A percentile compares a stretch with the other conserved stretches of the same genome.
Evolutionary conservation across 2,329 filamentous ascomycete genomes (phyloP).

Genomic region (Botrytis byssoidea): DNA sequence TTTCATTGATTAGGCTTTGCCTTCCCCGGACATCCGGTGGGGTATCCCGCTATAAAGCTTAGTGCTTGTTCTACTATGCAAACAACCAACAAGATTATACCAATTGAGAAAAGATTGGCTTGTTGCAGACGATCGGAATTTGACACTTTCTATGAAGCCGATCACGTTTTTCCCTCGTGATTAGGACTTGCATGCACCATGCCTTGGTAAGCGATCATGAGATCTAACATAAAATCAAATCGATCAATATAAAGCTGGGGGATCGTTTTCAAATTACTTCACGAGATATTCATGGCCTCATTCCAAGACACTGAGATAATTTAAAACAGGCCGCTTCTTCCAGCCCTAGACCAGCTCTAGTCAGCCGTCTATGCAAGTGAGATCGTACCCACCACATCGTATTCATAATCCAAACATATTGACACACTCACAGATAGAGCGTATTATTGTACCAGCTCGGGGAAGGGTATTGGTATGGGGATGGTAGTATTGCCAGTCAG

Average conservation of each 20-base stretch:
- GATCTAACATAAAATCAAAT: background rate
- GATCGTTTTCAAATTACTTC: background rate
- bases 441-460: background rate
- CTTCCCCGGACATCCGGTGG: constrained; percentile 18
- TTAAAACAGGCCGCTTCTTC: background rate
- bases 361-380: constrained; percentile 20
- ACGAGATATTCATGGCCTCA: background rate
- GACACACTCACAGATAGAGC: background rate
- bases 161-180: constrained; percentile 1
- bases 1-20: background rate
- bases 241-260: background rate
- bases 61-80: background rate
- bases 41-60: constrained; percentile 13
- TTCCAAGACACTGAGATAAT: background rate
- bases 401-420: background rate
- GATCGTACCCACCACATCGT: constrained; percentile 6
- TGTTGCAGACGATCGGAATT: no score
- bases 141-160: background rate
- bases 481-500: background rate
- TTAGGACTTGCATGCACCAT: background rate
- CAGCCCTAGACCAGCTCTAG: background rate
- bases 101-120: background rate
- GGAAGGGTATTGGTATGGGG: background rate
- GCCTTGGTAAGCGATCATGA: background rate
- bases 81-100: background rate